Conservation (phyloP, 495 filamentous ascomycete genomes). For the Pyrenopolyporus hunteri region DNA sequence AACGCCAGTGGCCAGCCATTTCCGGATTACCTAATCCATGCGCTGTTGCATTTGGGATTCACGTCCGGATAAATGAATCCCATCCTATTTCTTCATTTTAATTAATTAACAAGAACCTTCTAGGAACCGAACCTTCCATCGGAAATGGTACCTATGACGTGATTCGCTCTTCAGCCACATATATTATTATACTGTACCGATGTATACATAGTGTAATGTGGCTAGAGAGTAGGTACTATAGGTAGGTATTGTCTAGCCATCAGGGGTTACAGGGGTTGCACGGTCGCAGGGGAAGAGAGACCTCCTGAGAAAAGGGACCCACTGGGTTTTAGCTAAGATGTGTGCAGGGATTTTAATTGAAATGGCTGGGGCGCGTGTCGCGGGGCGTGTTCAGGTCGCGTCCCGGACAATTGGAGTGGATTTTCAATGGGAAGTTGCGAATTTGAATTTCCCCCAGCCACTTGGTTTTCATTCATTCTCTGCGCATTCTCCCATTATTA, state of each 20-base stretch:
- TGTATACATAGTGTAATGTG: no score
- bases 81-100: background rate
- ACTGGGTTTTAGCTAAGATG: background rate
- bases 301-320: background rate
- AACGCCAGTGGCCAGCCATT: background rate
- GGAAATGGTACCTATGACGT: constrained; percentile 8
- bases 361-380: constrained; percentile 43
- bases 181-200: no score
- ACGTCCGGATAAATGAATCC: constrained; percentile 25
- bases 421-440: constrained; percentile 7
- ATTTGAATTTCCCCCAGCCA: constrained; percentile 41
- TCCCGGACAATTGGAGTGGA: background rate
- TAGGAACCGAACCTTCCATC: no score
- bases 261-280: no score
- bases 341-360: constrained; percentile 44
- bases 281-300: no score
- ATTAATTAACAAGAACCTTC: no score
- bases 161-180: background rate
- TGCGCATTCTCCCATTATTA: constrained; percentile 29
- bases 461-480: constrained; percentile 33
- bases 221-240: no score
- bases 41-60: no score
- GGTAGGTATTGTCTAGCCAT: background rate
- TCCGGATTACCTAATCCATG: no score
- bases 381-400: constrained; percentile 29